These are phyloP conservation scores for Phytophthora agathidicida DNA, from an alignment of 352 stramenopile genomes.

Conservation along the genomic window DNA sequence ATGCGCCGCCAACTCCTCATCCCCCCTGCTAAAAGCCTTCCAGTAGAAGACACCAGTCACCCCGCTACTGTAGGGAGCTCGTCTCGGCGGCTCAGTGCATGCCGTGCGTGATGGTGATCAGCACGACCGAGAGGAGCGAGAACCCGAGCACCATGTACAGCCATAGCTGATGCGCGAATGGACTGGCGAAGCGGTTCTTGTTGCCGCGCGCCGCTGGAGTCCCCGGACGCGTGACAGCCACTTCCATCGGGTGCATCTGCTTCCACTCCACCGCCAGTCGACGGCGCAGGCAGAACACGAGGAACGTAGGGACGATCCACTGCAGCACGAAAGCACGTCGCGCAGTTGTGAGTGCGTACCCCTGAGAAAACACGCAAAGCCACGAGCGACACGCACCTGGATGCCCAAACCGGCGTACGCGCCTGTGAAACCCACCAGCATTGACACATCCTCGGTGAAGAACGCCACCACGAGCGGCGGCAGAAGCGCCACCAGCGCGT, in stretches of 20 bases:
- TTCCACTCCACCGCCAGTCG: conserved; percentile 53
- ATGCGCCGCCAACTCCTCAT: neutral
- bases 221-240: conserved; percentile 27
- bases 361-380: conserved; percentile 31
- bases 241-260: conserved; percentile 41
- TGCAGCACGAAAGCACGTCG: conserved; percentile 39
- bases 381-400: conserved; percentile 51
- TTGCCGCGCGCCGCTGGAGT: conserved; percentile 20
- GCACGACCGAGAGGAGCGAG: conserved; percentile 57
- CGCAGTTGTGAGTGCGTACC: conserved; percentile 37
- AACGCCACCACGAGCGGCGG: conserved; percentile 83
- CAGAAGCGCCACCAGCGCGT: conserved; percentile 74
- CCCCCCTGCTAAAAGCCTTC: too few relatives aligned
- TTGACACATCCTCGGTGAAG: conserved; percentile 89
- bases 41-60: too few relatives aligned
- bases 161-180: conserved; percentile 69
- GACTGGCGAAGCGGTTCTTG: conserved; percentile 79
- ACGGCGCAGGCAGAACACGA: conserved; percentile 75
- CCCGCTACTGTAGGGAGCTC: neutral
- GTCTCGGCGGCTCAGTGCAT: conserved; percentile 34
- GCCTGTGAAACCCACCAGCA: conserved; percentile 88
- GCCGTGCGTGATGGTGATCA: conserved; percentile 79
- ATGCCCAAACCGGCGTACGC: conserved; percentile 87
- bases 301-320: conserved; percentile 84
- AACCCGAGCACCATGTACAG: conserved; percentile 73